Base-by-base conservation (phyloP, 2,329 filamentous ascomycete genomes). In the Zymoseptoria passerinii region DNA sequence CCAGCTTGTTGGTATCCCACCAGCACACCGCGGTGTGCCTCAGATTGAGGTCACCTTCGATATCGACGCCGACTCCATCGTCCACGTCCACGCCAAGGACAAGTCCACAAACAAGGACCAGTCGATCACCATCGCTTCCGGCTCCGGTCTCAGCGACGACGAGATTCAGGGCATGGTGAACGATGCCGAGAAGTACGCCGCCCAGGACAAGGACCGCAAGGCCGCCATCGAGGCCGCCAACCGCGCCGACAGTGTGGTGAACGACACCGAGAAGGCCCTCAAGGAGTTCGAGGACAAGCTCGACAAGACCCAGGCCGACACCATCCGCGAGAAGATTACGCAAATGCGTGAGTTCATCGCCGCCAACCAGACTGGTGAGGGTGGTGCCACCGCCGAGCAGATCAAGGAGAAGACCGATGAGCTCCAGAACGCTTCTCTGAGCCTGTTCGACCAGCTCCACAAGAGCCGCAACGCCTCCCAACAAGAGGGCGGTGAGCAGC, bases 371-470 rank as follows among this genome's bases (percentile, higher is more conserved):
- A 84, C 90, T 70, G 92, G 92, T 65, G 94, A 99, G 81, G 86
- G 87, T 71, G 84, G 81, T 63, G 85, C 89, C 71, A 95, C 90
- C 61, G 89, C 92, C 54, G 89, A 89, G 66, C 89, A 97, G 78
- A 87, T 99, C 78, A 97, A 97, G 89, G 85, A 90, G 81, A 96
- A 96, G 90, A 95, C 90, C 71, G 94, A 97, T 67, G 92, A 96
- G 78, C 89, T 99, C 73, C 94, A 97, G 81, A 89, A 88, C 75
- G 90, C 92, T 68, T 92, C 88, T 78, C 82, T 99, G 79, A 95
- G 89, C 80, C 86, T 97, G 72, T 97, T 99, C 77, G 94, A 97
- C 82, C 96, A 97, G 88, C 96, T 99, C 90, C 92, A 99, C 89
- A 95, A 95, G 83, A 90, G 92, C 68, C 87, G 90, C 70, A 76